Base-by-base conservation (phyloP, 768 basidiomycete genomes). In the Kwoniella dejecticola region DNA sequence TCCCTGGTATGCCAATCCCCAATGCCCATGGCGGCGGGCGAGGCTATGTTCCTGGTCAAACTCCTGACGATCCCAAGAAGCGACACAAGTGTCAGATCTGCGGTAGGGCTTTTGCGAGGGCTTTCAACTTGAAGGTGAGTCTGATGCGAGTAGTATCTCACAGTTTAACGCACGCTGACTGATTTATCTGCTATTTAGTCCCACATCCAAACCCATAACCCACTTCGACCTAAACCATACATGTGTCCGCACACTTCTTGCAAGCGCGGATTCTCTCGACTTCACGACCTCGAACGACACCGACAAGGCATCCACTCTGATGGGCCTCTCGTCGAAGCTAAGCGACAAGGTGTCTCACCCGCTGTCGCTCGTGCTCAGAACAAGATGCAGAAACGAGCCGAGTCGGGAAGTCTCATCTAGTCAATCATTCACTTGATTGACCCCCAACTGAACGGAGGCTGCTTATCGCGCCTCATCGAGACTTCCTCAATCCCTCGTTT, bases 201-300 rank as follows among this genome's bases (percentile, higher is more conserved):
- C 0, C 93, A 96, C 78, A 87, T 90, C 84, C 88, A 89, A 24
- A 97, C 93, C 3, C 93, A 97, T 79, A 91, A 95, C 76, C 93
- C 94, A 23, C 87, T 90, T 78, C 84, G 93, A 62, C 81, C 88
- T 50, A 97, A 95, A 81, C 91, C 91, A 4, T 89, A 91, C 75
- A 84, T 87, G 45, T 97, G 93, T 79, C 89, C 88, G 42, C 90
- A 95, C 79, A 82, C 84, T 42, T 85, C 86, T 2, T 97, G 93
- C 64, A 88, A 88, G 31, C 87, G 93, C 56, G 90, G 90, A 19
- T 97, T 97, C 80, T 91, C 89, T 67, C 87, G 94, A 68, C 90
- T 95, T 79, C 93, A 97, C 75, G 93, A 97, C 73, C 81, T 97
- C 7, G 90, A 90, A 12, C 88, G 93, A 41, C 93, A 97, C 78